phyloP scores from a whole-genome alignment of 2,329 filamentous ascomycete species.

The Pseudogymnoascus sp. region DNA sequence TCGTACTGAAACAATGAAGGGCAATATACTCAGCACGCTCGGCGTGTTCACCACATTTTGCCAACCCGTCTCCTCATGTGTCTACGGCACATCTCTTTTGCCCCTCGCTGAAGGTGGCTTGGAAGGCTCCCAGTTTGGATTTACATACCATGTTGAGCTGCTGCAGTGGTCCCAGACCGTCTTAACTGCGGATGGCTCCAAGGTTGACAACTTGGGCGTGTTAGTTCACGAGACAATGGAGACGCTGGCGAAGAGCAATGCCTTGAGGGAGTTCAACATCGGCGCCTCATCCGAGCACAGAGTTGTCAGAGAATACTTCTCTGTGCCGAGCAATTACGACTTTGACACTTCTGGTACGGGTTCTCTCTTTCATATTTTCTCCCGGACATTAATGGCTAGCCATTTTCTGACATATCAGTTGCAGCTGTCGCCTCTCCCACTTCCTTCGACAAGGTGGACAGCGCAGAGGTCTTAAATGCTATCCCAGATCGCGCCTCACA shows the following conservation, averaged over 20 bases:
- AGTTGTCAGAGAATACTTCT: background rate
- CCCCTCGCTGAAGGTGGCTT: background rate
- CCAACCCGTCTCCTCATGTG: background rate
- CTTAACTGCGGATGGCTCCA: background rate
- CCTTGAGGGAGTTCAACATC: background rate
- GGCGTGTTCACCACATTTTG: background rate
- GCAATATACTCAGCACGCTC: constrained; percentile 3
- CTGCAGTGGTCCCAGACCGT: background rate
- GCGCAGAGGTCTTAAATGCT: background rate
- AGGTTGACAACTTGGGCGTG: background rate
- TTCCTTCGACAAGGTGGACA: background rate
- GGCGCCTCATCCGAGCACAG: background rate
- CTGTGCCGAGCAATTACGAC: background rate
- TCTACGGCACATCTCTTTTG: background rate
- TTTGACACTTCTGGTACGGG: background rate
- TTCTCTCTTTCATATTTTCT: background rate
- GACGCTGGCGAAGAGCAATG: background rate
- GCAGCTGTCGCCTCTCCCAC: background rate
- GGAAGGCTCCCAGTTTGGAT: background rate
- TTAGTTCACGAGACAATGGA: background rate
- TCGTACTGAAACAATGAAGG: background rate
- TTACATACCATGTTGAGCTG: background rate
- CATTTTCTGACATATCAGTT: background rate
- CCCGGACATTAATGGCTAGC: background rate
- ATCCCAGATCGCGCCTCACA: background rate